phyloP scores from a whole-genome alignment of 129 eudicot genomes.

The Escallonia herrerae region DNA sequence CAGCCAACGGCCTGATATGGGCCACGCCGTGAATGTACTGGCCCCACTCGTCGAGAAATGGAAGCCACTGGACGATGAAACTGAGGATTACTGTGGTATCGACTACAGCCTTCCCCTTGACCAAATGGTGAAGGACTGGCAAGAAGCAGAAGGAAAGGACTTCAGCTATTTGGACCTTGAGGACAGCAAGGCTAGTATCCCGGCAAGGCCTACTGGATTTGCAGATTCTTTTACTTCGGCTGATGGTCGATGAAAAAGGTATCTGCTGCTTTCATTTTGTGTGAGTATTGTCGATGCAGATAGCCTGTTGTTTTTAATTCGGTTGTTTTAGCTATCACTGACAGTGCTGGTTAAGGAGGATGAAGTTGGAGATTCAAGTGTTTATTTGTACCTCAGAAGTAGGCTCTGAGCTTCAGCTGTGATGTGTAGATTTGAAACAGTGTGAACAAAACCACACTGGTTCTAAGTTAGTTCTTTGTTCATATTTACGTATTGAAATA shows the following conservation, averaged over 20 bases:
- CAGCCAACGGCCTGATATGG: conserved; percentile 89
- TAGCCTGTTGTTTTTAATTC: conserved; percentile 18
- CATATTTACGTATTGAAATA: too few relatives aligned
- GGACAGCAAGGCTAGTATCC: conserved; percentile 92
- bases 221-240: conserved; percentile 91
- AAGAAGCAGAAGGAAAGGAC: conserved; percentile 84
- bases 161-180: conserved; percentile 62
- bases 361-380: conserved; percentile 10
- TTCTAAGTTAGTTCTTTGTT: neutral
- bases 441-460: neutral
- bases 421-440: conserved; percentile 8
- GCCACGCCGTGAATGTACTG: conserved; percentile 83
- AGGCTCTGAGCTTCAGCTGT: neutral
- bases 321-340: neutral
- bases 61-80: conserved; percentile 76
- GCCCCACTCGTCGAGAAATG: conserved; percentile 93
- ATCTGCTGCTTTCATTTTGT: neutral
- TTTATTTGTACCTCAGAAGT: neutral
- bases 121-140: conserved; percentile 99
- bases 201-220: conserved; percentile 89
- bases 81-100: conserved; percentile 86
- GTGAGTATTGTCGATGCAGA: conserved; percentile 28
- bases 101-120: conserved; percentile 91
- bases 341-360: conserved; percentile 2
- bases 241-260: conserved; percentile 65